Percentiles rank a stretch among this genome's conserved stretches.
Evolutionary conservation across 108 stramenopile genomes (phyloP).

Genomic region (Craspedostauros australis): DNA sequence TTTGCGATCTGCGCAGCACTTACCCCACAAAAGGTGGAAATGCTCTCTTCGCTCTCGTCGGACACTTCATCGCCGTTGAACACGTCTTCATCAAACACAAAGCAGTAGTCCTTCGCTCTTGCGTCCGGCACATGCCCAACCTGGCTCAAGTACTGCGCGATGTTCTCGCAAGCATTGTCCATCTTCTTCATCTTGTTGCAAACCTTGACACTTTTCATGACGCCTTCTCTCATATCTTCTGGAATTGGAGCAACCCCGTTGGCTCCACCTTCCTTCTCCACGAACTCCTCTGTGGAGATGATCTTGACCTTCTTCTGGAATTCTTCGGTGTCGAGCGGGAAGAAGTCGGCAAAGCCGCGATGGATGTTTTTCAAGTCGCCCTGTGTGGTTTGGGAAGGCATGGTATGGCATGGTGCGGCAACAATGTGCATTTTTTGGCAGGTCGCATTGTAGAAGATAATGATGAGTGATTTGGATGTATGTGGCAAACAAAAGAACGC

Average conservation of each 20-base stretch:
- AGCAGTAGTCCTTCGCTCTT: conserved; percentile 33
- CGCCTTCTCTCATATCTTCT: conserved; percentile 26
- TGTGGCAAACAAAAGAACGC: too few species aligned
- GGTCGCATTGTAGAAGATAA: too few species aligned
- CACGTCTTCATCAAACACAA: conserved; percentile 60
- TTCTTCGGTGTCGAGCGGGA: conserved; percentile 42
- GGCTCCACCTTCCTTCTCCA: conserved; percentile 43
- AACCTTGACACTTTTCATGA: conserved; percentile 30
- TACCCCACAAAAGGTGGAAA: conserved; percentile 27
- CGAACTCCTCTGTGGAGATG: conserved; percentile 55
- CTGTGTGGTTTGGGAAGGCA: conserved; percentile 4
- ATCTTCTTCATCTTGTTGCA: conserved; percentile 32
- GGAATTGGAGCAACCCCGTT: conserved; percentile 48
- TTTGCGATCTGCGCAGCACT: too few species aligned
- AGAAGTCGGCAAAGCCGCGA: conserved; percentile 78
- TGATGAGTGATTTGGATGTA: too few species aligned
- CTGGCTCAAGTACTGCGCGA: conserved; percentile 41
- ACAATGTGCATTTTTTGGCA: too few species aligned
- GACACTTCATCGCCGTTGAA: conserved; percentile 23
- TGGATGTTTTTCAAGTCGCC: conserved; percentile 43
- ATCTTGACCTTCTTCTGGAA: conserved; percentile 43
- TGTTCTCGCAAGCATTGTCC: conserved; percentile 24
- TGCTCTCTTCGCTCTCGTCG: conserved; percentile 2
- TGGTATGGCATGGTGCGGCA: background rate
- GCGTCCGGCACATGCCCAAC: conserved; percentile 43